Percentiles rank a stretch among this genome's conserved stretches.
Conservation (phyloP, 2,329 filamentous ascomycete species). For the Fusarium subtropicale region DNA sequence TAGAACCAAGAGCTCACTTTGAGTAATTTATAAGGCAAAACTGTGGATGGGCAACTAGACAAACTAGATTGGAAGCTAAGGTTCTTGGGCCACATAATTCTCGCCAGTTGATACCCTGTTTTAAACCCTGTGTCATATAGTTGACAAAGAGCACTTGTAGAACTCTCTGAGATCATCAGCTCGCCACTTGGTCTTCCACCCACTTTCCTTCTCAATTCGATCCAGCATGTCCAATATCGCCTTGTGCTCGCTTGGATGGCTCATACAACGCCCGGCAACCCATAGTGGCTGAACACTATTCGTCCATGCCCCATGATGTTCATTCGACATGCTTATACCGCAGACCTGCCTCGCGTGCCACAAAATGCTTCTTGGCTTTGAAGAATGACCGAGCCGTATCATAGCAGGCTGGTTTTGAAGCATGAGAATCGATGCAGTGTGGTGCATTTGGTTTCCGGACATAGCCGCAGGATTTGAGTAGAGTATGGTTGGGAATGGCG, state of each 20-base stretch:
- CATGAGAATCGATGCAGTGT: slow-evolving; percentile 64
- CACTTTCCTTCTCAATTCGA: slow-evolving; percentile 63
- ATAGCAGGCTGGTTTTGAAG: slow-evolving; percentile 59
- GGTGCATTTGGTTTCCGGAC: slow-evolving; percentile 66
- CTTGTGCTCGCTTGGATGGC: slow-evolving; percentile 57
- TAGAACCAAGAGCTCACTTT: neutral
- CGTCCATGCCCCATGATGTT: slow-evolving; percentile 64
- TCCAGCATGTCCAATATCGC: slow-evolving; percentile 60
- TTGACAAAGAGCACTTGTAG: slow-evolving; percentile 45
- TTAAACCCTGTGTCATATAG: slow-evolving; percentile 1
- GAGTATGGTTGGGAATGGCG: slow-evolving; percentile 62
- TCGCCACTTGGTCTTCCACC: slow-evolving; percentile 65
- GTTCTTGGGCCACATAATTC: neutral
- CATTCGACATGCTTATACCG: slow-evolving; percentile 64
- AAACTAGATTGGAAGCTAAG: neutral
- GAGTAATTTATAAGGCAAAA: neutral
- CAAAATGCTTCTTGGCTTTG: slow-evolving; percentile 54
- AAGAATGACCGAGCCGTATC: slow-evolving; percentile 57
- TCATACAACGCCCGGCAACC: slow-evolving; percentile 65
- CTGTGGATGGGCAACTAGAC: neutral
- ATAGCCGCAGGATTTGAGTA: slow-evolving; percentile 64
- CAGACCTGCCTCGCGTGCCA: slow-evolving; percentile 66
- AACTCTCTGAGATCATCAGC: slow-evolving; percentile 63
- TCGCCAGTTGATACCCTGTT: neutral
- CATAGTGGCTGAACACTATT: slow-evolving; percentile 66